These are phyloP conservation scores for Cladosporium sp. DNA, from an alignment of 2,329 filamentous ascomycete species.

Conservation along the genomic window DNA sequence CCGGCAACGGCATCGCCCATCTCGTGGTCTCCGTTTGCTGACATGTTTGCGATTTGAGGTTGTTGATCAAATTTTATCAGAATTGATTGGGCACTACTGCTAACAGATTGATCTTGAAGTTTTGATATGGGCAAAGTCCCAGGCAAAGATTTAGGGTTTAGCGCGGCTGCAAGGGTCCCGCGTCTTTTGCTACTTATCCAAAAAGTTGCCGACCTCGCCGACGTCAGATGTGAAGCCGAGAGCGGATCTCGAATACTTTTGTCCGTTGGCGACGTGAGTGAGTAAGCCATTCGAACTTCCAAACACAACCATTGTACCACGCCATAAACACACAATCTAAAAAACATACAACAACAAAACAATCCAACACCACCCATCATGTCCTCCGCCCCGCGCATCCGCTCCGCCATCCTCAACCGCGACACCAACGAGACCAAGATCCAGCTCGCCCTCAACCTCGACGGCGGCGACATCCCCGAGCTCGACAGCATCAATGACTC, in stretches of 20 bases:
- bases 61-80: not conserved
- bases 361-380: constrained; percentile 24
- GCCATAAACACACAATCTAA: not conserved
- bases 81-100: not conserved
- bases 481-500: constrained; percentile 54
- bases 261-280: not conserved
- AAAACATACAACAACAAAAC: not conserved
- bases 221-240: constrained; percentile 2
- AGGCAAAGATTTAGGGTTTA: constrained; percentile 27
- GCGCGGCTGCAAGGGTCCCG: constrained; percentile 20
- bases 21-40: constrained; percentile 34
- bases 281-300: not conserved
- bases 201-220: constrained; percentile 12
- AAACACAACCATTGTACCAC: not conserved
- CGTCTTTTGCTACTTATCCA: constrained; percentile 18
- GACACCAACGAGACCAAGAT: constrained; percentile 99
- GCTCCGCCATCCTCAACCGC: constrained; percentile 78
- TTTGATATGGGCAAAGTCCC: constrained; percentile 19
- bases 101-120: not conserved
- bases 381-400: constrained; percentile 43
- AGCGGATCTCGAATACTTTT: not conserved
- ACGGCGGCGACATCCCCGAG: constrained; percentile 69
- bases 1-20: constrained; percentile 43
- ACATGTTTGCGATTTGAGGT: not conserved
- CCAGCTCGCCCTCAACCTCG: constrained; percentile 86